These are phyloP conservation scores for Suillus americanus DNA, from an alignment of 768 basidiomycete genomes.

Conservation along the genomic window DNA sequence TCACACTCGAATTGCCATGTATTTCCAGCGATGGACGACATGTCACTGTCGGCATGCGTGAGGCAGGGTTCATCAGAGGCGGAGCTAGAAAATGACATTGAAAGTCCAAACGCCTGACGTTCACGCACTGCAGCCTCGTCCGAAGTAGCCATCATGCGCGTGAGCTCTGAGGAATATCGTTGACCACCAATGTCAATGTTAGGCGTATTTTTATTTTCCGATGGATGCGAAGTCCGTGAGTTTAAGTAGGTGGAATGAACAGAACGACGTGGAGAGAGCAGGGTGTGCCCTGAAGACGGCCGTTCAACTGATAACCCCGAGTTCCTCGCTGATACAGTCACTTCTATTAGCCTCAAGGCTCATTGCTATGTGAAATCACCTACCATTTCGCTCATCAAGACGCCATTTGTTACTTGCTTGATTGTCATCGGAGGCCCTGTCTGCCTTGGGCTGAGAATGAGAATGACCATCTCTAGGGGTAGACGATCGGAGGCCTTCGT, in stretches of 20 bases:
- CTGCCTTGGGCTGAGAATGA: conserved; percentile 4
- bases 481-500: conserved; percentile 1
- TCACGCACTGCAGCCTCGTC: conserved; percentile 43
- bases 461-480: conserved; percentile 9
- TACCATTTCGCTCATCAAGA: neutral
- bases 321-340: neutral
- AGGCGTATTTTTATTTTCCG: neutral
- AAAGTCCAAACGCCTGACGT: conserved; percentile 52
- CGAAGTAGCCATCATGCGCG: conserved; percentile 26
- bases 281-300: neutral
- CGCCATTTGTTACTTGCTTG: neutral
- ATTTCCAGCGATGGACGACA: conserved; percentile 42
- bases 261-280: neutral
- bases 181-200: neutral
- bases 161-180: conserved; percentile 29
- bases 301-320: neutral
- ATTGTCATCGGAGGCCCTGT: neutral
- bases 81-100: conserved; percentile 33
- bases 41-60: conserved; percentile 45
- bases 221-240: neutral
- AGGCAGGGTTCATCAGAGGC: conserved; percentile 8
- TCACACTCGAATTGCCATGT: conserved; percentile 39
- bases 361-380: neutral
- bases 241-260: neutral
- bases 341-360: neutral